Conservation (phyloP, 371 early-diverging fungal species). For the Mucor racemosus region DNA sequence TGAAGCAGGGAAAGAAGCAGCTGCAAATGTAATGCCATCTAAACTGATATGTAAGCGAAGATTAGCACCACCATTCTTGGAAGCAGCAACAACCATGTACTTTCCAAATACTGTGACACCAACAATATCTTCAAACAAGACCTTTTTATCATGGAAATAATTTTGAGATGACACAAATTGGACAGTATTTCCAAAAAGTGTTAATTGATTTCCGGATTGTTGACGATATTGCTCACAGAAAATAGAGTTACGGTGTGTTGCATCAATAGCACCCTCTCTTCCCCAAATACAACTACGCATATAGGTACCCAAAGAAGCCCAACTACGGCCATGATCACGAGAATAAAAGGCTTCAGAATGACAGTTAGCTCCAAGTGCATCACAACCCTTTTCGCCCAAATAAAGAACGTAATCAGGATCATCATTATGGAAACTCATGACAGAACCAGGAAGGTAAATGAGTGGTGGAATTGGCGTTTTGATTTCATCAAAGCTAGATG, state of each 20-base stretch:
- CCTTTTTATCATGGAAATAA: conserved; percentile 56
- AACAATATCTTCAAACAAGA: conserved; percentile 66
- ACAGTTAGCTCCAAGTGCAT: conserved; percentile 51
- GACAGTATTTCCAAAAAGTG: conserved; percentile 48
- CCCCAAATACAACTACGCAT: conserved; percentile 82
- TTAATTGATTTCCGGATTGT: conserved; percentile 63
- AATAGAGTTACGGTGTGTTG: conserved; percentile 56
- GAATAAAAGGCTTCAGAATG: conserved; percentile 77
- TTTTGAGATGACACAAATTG: conserved; percentile 60
- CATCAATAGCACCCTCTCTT: conserved; percentile 60
- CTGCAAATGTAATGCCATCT: conserved; percentile 75
- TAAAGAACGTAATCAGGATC: conserved; percentile 80
- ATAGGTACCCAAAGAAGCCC: conserved; percentile 75
- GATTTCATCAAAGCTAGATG: conserved; percentile 62
- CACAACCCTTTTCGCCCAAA: conserved; percentile 67
- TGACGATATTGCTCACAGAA: conserved; percentile 74
- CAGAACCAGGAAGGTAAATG: conserved; percentile 50
- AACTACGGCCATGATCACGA: conserved; percentile 71
- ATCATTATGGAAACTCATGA: conserved; percentile 83
- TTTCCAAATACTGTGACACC: conserved; percentile 82
- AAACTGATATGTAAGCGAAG: conserved; percentile 71
- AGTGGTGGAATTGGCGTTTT: conserved; percentile 61
- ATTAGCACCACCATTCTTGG: conserved; percentile 51
- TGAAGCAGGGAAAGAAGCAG: conserved; percentile 77
- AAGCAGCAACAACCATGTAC: conserved; percentile 82